Conservation (phyloP, 345 rosid genomes). For the Salix viminalis region DNA sequence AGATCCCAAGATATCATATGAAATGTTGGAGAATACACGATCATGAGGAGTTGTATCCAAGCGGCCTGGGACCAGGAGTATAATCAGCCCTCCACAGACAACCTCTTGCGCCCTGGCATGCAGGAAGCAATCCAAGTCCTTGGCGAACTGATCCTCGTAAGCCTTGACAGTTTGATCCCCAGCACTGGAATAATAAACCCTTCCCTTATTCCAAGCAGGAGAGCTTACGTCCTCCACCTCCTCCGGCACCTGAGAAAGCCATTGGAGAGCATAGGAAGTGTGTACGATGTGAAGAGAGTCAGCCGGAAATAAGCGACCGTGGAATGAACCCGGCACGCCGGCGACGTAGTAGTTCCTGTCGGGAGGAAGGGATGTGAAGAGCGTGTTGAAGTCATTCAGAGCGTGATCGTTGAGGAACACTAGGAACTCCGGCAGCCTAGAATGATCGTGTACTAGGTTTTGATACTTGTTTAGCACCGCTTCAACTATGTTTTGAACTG, state of each 20-base stretch:
- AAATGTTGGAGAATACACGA: not conserved
- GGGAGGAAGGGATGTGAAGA: constrained; percentile 1
- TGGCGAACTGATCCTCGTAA: constrained; percentile 1
- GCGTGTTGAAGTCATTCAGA: constrained; percentile 19
- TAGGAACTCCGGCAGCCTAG: constrained; percentile 8
- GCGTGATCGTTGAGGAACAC: constrained; percentile 22
- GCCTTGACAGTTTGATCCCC: constrained; percentile 1
- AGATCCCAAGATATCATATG: not conserved
- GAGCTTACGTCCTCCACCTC: constrained; percentile 8
- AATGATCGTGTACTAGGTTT: not conserved
- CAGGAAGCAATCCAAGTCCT: constrained; percentile 9
- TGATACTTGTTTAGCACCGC: constrained; percentile 9
- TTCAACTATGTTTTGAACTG: constrained; percentile 11
- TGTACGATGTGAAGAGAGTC: not conserved
- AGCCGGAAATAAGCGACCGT: not conserved
- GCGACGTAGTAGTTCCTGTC: not conserved
- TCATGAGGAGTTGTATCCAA: not conserved
- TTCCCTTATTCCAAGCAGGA: constrained; percentile 18
- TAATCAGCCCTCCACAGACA: constrained; percentile 3
- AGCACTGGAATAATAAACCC: constrained; percentile 3
- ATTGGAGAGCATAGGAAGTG: not conserved
- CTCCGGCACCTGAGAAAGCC: constrained; percentile 3
- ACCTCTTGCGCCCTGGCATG: constrained; percentile 15
- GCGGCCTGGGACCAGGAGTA: not conserved
- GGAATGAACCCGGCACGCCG: constrained; percentile 7